Evolutionary conservation across 2,329 filamentous ascomycete species (phyloP).

Genomic region (Colletotrichum sp.): DNA sequence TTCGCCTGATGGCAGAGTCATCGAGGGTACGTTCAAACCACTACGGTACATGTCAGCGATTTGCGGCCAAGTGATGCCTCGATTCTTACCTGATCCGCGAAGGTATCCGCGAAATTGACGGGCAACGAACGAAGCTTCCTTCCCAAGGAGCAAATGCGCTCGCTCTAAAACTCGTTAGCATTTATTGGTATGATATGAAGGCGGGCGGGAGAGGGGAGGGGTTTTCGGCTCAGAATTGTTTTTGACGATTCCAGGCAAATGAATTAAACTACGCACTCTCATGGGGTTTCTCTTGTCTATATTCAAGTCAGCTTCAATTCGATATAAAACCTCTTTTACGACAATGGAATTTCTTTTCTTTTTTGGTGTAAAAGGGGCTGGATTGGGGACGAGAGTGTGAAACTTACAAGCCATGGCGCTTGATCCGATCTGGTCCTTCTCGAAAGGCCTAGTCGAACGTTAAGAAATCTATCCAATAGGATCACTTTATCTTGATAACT

Average conservation of each 20-base stretch:
- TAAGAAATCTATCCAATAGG: not conserved
- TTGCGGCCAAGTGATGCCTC: accelerated
- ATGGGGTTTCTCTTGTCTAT: constrained; percentile 48
- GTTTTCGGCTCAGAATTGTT: not conserved
- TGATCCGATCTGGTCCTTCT: constrained; percentile 73
- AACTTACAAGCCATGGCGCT: constrained; percentile 27
- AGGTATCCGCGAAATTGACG: not conserved
- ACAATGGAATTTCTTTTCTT: not conserved
- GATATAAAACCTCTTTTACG: not conserved
- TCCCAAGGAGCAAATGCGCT: not conserved
- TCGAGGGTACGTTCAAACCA: constrained; percentile 54
- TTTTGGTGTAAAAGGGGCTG: not conserved
- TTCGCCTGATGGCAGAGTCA: constrained; percentile 69
- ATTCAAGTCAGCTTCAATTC: not conserved
- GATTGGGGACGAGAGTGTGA: not conserved
- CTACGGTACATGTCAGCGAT: not conserved
- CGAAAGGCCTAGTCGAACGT: constrained; percentile 57
- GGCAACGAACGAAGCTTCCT: not conserved
- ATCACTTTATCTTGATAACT: not conserved
- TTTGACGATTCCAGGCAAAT: not conserved
- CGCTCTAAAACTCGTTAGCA: not conserved
- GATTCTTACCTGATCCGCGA: not conserved
- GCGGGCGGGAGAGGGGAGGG: too few species aligned
- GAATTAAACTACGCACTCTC: constrained; percentile 30
- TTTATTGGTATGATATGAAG: not conserved